Base-by-base conservation (phyloP, 2,329 filamentous ascomycete genomes). In the Pseudogymnoascus sp. region DNA sequence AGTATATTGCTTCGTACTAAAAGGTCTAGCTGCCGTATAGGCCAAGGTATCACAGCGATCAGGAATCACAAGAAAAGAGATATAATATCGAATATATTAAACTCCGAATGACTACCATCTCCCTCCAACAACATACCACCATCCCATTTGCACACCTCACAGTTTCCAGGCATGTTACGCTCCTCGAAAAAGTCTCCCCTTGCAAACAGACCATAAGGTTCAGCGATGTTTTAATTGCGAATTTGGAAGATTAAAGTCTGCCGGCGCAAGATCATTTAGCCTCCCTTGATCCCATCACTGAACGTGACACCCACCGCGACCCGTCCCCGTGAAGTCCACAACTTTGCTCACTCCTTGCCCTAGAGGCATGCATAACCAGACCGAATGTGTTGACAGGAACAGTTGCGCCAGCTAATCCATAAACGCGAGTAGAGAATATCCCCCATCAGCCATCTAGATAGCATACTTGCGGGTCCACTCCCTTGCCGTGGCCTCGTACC, bases 391-490 rank as follows among this genome's bases (percentile, higher is more conserved):
- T 61, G 36, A 62, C 39, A 64, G 57, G 57, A 64, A 62, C 54
- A 64, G 60, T 64, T 64, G 65, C 64, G 63, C 63, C 65, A 63
- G 64, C 57, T 54, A 61, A 40, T 40, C 54, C 62, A 60, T 62
- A 40, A 64, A 64, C 39, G 60, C 57, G 63, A 62, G 51, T 57
- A 36, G 59, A 62, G 54, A 47, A 61, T 51, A 26, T 62, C 36
- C 42, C 39, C 39, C 45, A 31, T 62, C 23, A 40, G 40, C 60
- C 60, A 62, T 47, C 66, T 86, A 97, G 79, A 97, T 95, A 75
- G 95, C 95, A 77, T 97, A 97, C 85, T 99, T 99, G 78, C 93
- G 87, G 73, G 95, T 99, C 95, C 95, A 99, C 81, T 99, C 95
- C 72, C 93, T 85, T 67, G 95, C 95, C 64, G 93, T 97, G 69